Evolutionary conservation across 768 basidiomycete species (phyloP), one percentile per base, ranked within the genome.

Genomic region (Amylocystis lapponica): DNA sequence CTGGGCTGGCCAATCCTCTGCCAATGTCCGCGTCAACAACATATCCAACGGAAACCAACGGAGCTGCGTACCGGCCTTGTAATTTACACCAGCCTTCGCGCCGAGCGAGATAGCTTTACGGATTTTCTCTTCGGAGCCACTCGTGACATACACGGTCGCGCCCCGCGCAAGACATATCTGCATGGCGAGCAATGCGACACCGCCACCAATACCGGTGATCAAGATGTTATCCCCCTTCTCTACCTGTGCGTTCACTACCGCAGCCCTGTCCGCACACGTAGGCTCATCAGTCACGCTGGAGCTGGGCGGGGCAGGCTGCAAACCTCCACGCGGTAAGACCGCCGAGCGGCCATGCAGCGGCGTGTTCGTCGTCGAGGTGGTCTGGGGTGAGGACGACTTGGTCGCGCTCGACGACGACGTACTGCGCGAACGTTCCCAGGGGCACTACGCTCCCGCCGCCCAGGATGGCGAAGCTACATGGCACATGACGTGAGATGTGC

Each of bases 301-400:
- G 8, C 10, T 8, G 17, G 10, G 34, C 9, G 9, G 34, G 9
- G 34, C 7, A 21, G 14, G 21, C 8, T 8, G 59, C 68, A 32
- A 10, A 89, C 89, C 89, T 79, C 83, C 86, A 93, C 2, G 90
- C 86, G 13, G 90, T 93, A 16, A 91, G 59, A 3, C 80, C 86
- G 1, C 71, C 87, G 2, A 87, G 54, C 0, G 90, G 88, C 78
- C 85, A 86, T 4, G 86, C 86, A 0, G 87, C 81, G 14, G 75
- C 71, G 40, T 89, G 75, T 31, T 79, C 65, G 57, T 85, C 78
- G 50, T 72, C 70, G 43, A 89, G 71, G 59, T 91, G 81, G 4
- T 70, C 61, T 0, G 87, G 89, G 3, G 80, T 75, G 2, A 42
- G 65, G 23, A 91, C 66, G 16, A 91, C 75, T 41, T 85, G 75